A percentile compares a stretch with the other conserved stretches of the same genome.
These are phyloP conservation scores for Xylaria multiplex DNA, from an alignment of 2,329 filamentous ascomycete species.

Conservation along the genomic window DNA sequence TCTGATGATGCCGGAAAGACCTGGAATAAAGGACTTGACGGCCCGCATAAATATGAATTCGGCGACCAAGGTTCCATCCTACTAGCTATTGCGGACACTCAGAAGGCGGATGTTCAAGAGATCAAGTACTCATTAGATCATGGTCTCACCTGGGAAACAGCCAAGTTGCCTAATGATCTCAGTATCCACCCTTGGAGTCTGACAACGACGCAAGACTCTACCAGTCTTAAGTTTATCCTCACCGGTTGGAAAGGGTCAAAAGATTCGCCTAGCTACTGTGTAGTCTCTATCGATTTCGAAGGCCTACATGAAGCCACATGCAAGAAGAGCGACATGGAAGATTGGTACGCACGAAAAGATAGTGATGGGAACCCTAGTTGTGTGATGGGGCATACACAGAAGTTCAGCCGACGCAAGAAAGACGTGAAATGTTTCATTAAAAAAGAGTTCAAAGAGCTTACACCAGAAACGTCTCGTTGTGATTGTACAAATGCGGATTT, in stretches of 20 bases:
- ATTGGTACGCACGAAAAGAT: slow-evolving; percentile 87
- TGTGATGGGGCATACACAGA: slow-evolving; percentile 95
- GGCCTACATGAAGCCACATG: slow-evolving; percentile 84
- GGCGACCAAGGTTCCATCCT: slow-evolving; percentile 92
- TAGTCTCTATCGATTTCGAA: slow-evolving; percentile 85
- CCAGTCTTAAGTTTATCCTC: slow-evolving; percentile 88
- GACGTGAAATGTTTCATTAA: slow-evolving; percentile 90
- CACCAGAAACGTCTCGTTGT: slow-evolving; percentile 76
- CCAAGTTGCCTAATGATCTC: slow-evolving; percentile 72
- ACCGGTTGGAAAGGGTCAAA: slow-evolving; percentile 68
- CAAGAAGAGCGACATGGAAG: slow-evolving; percentile 79
- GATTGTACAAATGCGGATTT: slow-evolving; percentile 87
- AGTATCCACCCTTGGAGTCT: slow-evolving; percentile 78
- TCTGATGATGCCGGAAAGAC: slow-evolving; percentile 90
- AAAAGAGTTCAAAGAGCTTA: slow-evolving; percentile 82
- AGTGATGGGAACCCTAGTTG: slow-evolving; percentile 84
- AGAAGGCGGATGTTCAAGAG: slow-evolving; percentile 66
- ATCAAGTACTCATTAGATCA: slow-evolving; percentile 86
- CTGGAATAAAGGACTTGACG: slow-evolving; percentile 79
- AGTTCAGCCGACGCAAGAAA: slow-evolving; percentile 84
- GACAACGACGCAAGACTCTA: slow-evolving; percentile 92
- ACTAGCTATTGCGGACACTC: slow-evolving; percentile 81
- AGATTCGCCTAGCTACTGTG: slow-evolving; percentile 64
- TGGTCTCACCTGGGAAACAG: slow-evolving; percentile 81
- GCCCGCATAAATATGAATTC: slow-evolving; percentile 95